A percentile compares a stretch with the other conserved stretches of the same genome.
These are phyloP conservation scores for Bryoerythrophyllum caledonicum DNA, from an alignment of 225 moss, liverwort and hornwort genomes.

Conservation along the genomic window DNA sequence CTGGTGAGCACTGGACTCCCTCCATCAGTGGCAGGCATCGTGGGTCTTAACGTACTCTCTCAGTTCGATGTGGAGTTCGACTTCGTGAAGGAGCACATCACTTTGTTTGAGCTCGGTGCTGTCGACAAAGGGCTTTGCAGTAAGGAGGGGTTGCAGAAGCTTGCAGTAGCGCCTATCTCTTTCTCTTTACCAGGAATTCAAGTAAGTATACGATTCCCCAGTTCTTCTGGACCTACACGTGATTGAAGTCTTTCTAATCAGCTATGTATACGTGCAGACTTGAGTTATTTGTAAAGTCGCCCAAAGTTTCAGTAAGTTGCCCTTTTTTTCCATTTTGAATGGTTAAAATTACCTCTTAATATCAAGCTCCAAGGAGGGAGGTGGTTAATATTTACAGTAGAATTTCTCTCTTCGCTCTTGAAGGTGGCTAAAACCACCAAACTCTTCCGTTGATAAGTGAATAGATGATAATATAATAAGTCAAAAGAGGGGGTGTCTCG, in stretches of 20 bases:
- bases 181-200: constrained; percentile 48
- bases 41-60: constrained; percentile 80
- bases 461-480: no score
- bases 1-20: constrained; percentile 77
- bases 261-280: no score
- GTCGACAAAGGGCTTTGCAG: constrained; percentile 67
- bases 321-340: no score
- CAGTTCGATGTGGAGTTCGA: constrained; percentile 96
- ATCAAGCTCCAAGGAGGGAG: no score
- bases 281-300: no score
- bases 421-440: no score
- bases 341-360: no score
- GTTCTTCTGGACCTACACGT: not conserved
- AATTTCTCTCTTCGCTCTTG: no score
- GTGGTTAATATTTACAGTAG: no score
- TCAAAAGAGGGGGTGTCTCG: no score
- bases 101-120: constrained; percentile 69
- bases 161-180: constrained; percentile 59
- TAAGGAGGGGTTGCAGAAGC: constrained; percentile 71
- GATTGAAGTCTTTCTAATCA: not conserved
- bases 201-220: constrained; percentile 15
- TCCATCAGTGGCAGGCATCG: constrained; percentile 78
- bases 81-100: constrained; percentile 64
- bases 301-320: no score
- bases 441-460: no score